Base-by-base conservation (phyloP, 805 yeast genomes). In the Blastobotrys attinorum region DNA sequence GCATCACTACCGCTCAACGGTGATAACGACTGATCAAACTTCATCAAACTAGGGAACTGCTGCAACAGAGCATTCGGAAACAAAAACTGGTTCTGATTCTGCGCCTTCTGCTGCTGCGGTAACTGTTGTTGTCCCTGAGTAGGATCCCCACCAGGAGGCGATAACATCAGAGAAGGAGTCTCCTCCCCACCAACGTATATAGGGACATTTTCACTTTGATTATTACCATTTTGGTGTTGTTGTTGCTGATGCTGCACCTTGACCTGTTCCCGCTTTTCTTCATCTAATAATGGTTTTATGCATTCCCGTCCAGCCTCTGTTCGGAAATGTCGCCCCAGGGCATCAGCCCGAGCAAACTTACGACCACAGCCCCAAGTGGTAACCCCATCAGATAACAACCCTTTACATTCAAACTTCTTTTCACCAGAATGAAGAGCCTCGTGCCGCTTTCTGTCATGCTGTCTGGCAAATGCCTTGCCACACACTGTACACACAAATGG, bases 361-460 rank as follows among this genome's bases (percentile, higher is more conserved):
- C 78, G 76, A 13, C 83, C 81, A 59, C 90, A 82, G 2, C 89
- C 90, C 89, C 90, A 81, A 50, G 64, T 62, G 3, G 81, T 76
- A 11, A 54, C 57, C 0, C 80, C 79, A 52, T 79, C 81, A 27
- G 69, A 69, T 48, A 81, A 60, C 17, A 60, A 60, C 0, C 88
- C 89, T 45, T 73, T 73, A 57, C 92, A 83, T 44, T 71, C 74
- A 61, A 78, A 83, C 58, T 73, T 77, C 66, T 79, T 81, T 45
- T 73, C 77, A 4, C 89, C 89, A 17, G 79, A 73, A 55, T 83
- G 92, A n/a, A 83, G 64, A 16, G 75, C 68, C 57, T 83, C 89
- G 59, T 83, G 92, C 39, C 92, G 72, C 53, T 79, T 79, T 43
- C 81, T 70, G 59, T 83, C 92, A 56, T 83, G 90, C 44, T 80